Base-by-base conservation (phyloP, 345 rosid species). In the Linum trigynum region DNA sequence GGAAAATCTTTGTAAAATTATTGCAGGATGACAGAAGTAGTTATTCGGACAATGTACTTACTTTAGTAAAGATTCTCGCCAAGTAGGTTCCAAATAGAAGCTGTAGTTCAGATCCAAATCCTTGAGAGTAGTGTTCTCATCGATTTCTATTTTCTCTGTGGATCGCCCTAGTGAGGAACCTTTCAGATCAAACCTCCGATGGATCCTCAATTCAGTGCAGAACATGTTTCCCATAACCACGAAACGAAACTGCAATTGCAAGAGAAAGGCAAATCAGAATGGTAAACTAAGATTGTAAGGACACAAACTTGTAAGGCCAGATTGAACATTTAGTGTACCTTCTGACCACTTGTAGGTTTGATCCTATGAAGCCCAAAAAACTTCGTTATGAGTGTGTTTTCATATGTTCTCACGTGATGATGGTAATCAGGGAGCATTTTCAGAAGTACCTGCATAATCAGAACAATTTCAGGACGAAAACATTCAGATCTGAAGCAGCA, bases 181-280 rank as follows among this genome's bases (percentile, higher is more conserved):
- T 78, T 94, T 94, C 77, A 94, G 82, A 80, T 94, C 99, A 72
- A 84, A 94, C 78, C 99, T 83, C 67, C 99, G 75, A 63, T 94
- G 99, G 66, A 94, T 94, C 78, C 96, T 84, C 64, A 94, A 69
- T 78, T 90, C 99, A 61, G 97, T 94, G 83, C 90, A 94, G 90
- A 94, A 90, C 99, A 94, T 86, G 67, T 94, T 94, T 62, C 99
- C 97, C 99, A 94, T 94, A 81, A 94, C 97, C 67, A 94, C 99
- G 72, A 90, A 94, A 40, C 97, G 92, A 72, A 94, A 94, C 97
- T 94, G 92, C 82, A 62, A 74, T 39, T 48, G 55, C 59, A 76
- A 57, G 59, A 62, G 50, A 58, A 9, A 48, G 53, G 64, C 55
- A 55, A 57, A 64, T 41, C 56, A 75, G 80, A 23, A 23, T 23